phyloP scores from a whole-genome alignment of 495 filamentous ascomycete species.

The Hypoxylon cercidicola region DNA sequence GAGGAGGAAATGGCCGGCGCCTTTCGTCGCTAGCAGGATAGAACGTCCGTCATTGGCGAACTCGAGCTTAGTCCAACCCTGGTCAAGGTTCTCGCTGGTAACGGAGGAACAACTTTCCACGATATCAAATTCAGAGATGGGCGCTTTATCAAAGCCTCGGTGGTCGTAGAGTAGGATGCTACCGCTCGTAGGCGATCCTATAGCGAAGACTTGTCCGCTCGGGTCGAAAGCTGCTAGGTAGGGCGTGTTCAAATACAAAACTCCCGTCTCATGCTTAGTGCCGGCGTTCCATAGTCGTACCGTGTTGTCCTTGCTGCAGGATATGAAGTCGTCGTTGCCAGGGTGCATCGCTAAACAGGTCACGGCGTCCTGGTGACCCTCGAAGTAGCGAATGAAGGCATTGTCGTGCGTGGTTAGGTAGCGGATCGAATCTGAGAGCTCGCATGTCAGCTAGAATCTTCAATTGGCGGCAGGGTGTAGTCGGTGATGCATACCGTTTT shows the following conservation, averaged over 20 bases:
- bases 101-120: slow-evolving; percentile 53
- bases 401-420: slow-evolving; percentile 96
- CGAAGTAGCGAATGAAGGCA: slow-evolving; percentile 93
- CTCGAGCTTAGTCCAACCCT: slow-evolving; percentile 84
- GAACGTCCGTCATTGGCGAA: slow-evolving; percentile 95
- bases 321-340: slow-evolving; percentile 87
- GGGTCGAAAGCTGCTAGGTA: slow-evolving; percentile 89
- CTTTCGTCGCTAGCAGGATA: slow-evolving; percentile 82
- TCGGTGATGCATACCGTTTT: slow-evolving; percentile 69
- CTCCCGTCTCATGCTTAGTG: slow-evolving; percentile 77
- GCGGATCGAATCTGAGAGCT: slow-evolving; percentile 75
- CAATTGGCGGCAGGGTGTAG: neutral
- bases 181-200: slow-evolving; percentile 81
- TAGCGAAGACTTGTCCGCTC: slow-evolving; percentile 87
- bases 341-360: slow-evolving; percentile 80
- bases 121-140: slow-evolving; percentile 87
- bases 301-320: slow-evolving; percentile 87
- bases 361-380: slow-evolving; percentile 83
- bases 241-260: slow-evolving; percentile 77
- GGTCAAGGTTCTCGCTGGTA: slow-evolving; percentile 54
- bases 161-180: slow-evolving; percentile 90
- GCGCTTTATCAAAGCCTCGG: slow-evolving; percentile 89
- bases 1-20: slow-evolving; percentile 83
- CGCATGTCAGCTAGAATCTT: slow-evolving; percentile 19
- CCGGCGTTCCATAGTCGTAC: slow-evolving; percentile 86